Evolutionary conservation across 2,329 filamentous ascomycete species (phyloP).

Genomic region (Penicillium concentricum): DNA sequence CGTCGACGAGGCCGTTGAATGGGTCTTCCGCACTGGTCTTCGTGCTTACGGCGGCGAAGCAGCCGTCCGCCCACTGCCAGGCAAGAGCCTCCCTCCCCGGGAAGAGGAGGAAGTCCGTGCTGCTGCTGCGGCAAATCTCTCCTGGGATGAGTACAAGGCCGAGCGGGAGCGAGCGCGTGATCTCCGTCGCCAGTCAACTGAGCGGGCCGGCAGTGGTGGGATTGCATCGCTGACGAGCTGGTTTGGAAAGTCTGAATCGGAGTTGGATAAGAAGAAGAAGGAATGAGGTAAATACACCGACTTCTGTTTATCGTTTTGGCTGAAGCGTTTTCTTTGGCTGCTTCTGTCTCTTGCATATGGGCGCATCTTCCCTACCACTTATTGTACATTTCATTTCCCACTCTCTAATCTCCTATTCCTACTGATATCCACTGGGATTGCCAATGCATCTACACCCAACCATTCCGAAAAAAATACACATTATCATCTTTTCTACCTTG

Average conservation of each 20-base stretch:
- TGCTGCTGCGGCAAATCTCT: conserved; percentile 18
- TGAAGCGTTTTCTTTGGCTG: background rate
- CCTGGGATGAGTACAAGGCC: conserved; percentile 38
- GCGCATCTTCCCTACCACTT: conserved; percentile 5
- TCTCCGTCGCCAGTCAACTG: conserved; percentile 19
- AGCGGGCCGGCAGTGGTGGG: conserved; percentile 1
- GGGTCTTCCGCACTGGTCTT: conserved; percentile 81
- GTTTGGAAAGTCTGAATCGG: conserved; percentile 12
- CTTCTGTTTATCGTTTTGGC: background rate
- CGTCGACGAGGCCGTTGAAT: conserved; percentile 88
- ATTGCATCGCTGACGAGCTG: conserved; percentile 10
- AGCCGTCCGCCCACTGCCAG: conserved; percentile 47
- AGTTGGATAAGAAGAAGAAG: conserved; percentile 20
- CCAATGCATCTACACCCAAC: background rate
- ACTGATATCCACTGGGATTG: conserved; percentile 5
- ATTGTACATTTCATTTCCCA: conserved; percentile 13
- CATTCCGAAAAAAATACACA: background rate
- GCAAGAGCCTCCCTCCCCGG: conserved; percentile 10
- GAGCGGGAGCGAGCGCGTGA: conserved; percentile 30
- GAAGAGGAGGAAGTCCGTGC: conserved; percentile 1
- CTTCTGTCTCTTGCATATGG: background rate
- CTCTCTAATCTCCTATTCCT: background rate
- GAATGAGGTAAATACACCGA: conserved; percentile 9
- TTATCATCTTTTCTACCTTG: too few species aligned
- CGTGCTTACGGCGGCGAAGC: conserved; percentile 66